These are phyloP conservation scores for Pyrrhoderma lamaoense DNA, from an alignment of 1,284 basidiomycete species.

Conservation along the genomic window DNA sequence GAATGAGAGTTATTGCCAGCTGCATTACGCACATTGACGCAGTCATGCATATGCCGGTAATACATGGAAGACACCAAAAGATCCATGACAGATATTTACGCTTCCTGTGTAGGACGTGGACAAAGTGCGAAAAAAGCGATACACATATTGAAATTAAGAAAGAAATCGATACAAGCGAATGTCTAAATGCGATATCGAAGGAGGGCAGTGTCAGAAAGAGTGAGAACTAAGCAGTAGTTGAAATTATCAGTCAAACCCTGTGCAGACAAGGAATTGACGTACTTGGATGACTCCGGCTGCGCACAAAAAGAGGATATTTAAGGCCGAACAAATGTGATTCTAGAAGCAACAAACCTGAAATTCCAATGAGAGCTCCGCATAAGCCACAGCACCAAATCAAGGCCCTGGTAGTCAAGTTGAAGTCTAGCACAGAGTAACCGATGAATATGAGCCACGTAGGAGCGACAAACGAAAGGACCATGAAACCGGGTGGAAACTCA, in stretches of 20 bases:
- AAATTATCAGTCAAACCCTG: no score
- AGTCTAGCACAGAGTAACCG: conserved; percentile 2
- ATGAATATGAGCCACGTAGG: conserved; percentile 7
- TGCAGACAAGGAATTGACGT: no score
- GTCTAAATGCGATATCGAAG: conserved; percentile 5
- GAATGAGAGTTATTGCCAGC: background rate
- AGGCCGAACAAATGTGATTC: background rate
- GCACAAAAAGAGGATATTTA: background rate
- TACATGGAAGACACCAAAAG: background rate
- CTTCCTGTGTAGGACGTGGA: background rate
- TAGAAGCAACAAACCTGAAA: conserved; percentile 11
- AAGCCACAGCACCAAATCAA: background rate
- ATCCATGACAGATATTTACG: background rate
- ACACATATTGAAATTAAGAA: conserved; percentile 5
- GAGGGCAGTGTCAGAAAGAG: conserved; percentile 5
- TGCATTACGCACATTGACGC: conserved; percentile 1
- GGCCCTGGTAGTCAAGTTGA: background rate
- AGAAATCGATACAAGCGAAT: conserved; percentile 7
- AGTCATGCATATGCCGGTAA: conserved; percentile 6
- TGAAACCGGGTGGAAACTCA: conserved; percentile 9
- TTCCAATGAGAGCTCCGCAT: conserved; percentile 13
- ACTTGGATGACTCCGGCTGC: conserved; percentile 16
- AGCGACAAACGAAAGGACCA: conserved; percentile 11
- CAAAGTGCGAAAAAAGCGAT: conserved; percentile 11
- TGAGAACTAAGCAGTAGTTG: background rate